These are phyloP conservation scores for Eucalyptus decipiens DNA, from an alignment of 345 rosid species.

Conservation along the genomic window DNA sequence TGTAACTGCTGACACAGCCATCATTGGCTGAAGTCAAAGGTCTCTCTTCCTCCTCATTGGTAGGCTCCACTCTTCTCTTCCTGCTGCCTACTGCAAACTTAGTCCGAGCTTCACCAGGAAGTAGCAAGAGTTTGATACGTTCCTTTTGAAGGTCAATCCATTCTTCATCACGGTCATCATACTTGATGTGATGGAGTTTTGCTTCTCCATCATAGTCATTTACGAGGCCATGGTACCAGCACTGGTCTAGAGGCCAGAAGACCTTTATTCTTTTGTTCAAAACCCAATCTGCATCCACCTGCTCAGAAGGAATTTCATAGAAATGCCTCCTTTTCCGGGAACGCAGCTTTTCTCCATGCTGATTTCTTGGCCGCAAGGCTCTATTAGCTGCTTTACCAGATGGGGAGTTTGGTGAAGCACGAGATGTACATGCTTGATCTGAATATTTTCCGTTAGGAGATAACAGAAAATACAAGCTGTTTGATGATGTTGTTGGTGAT, in stretches of 20 bases:
- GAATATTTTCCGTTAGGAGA: conserved; percentile 21
- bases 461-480: neutral
- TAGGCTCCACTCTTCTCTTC: conserved; percentile 24
- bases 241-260: conserved; percentile 93
- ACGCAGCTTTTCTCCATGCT: conserved; percentile 37
- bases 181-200: conserved; percentile 83
- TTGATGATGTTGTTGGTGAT: conserved; percentile 19
- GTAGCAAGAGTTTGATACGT: conserved; percentile 75
- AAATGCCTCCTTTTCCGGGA: conserved; percentile 76
- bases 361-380: conserved; percentile 62
- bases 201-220: conserved; percentile 58
- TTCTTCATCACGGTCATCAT: conserved; percentile 98
- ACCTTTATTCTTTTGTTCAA: conserved; percentile 70
- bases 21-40: conserved; percentile 34
- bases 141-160: conserved; percentile 82
- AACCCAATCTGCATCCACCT: conserved; percentile 68
- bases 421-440: conserved; percentile 12
- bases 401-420: conserved; percentile 34
- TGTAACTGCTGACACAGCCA: conserved; percentile 24
- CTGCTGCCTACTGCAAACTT: conserved; percentile 29
- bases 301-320: conserved; percentile 58
- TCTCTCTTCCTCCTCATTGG: conserved; percentile 26
- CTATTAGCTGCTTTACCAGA: conserved; percentile 55
- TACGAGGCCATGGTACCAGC: conserved; percentile 83
- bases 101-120: conserved; percentile 71